phyloP scores from a whole-genome alignment of 139 green algal genomes.

The Chlamydomonas incerta region DNA sequence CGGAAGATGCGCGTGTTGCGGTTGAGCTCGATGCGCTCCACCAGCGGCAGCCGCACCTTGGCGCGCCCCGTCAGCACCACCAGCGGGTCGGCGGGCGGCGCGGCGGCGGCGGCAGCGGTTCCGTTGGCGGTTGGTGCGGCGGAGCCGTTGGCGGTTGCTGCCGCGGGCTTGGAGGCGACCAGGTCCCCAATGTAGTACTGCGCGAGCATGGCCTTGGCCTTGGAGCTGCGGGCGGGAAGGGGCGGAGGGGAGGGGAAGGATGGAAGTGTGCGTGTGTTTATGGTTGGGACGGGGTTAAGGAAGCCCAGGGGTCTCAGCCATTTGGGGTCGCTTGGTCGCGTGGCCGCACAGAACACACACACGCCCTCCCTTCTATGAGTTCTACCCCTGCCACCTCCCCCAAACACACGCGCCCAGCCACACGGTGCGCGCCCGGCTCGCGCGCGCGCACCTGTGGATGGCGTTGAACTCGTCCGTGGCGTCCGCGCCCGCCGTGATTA shows the following conservation, averaged over 20 bases:
- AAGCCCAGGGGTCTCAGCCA: too few relatives aligned
- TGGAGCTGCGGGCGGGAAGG: constrained; percentile 36
- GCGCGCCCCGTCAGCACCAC: constrained; percentile 87
- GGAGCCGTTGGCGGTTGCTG: constrained; percentile 6
- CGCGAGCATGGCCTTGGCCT: constrained; percentile 87
- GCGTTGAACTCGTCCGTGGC: constrained; percentile 92
- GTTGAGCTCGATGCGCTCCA: constrained; percentile 83
- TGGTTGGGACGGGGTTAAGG: too few relatives aligned
- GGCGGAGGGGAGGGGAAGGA: too few relatives aligned
- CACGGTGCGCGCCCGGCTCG: too few relatives aligned
- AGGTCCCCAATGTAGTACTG: constrained; percentile 88
- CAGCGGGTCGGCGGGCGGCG: constrained; percentile 26
- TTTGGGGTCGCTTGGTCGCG: too few relatives aligned
- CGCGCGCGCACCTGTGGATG: constrained; percentile 84
- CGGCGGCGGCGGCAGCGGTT: neutral
- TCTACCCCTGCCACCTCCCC: too few relatives aligned
- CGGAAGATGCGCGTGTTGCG: constrained; percentile 92
- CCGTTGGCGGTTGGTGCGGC: neutral
- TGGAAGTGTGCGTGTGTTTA: too few relatives aligned
- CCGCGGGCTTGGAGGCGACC: constrained; percentile 39
- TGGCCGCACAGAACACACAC: too few relatives aligned
- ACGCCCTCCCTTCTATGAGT: too few relatives aligned
- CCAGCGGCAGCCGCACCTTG: constrained; percentile 83
- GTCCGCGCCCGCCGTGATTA: constrained; percentile 76
- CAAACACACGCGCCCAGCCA: too few relatives aligned